phyloP scores from a whole-genome alignment of 805 yeast genomes.

The Kluyveromyces wickerhamii region DNA sequence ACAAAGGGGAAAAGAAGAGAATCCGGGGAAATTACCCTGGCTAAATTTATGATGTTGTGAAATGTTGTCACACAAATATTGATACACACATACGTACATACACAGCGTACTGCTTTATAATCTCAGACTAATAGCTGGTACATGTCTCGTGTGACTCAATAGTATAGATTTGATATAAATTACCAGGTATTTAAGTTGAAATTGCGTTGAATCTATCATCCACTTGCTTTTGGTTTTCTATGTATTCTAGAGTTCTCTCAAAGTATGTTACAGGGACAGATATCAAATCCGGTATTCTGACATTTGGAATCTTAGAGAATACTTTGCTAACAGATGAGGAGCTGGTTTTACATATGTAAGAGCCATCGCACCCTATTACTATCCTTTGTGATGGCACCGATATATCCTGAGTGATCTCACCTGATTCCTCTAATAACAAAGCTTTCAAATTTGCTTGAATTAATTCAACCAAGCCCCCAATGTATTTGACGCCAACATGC shows the following conservation, averaged over 20 bases:
- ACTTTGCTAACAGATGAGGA: conserved; percentile 11
- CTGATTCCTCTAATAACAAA: conserved; percentile 31
- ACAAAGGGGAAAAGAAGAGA: conserved; percentile 1
- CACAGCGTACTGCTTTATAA: too few species aligned
- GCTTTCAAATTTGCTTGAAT: conserved; percentile 52
- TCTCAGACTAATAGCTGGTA: too few species aligned
- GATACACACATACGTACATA: too few species aligned
- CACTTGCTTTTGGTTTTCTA: conserved; percentile 55
- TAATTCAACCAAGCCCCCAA: conserved; percentile 80
- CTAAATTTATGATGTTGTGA: too few species aligned
- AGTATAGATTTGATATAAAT: too few species aligned
- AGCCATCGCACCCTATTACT: conserved; percentile 25
- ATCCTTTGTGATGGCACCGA: conserved; percentile 4
- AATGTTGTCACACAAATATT: too few species aligned
- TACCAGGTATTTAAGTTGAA: conserved; percentile 11
- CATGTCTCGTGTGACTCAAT: too few species aligned
- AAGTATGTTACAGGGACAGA: conserved; percentile 41
- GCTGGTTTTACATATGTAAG: conserved; percentile 15
- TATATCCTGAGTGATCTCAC: conserved; percentile 9
- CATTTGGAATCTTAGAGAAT: conserved; percentile 27
- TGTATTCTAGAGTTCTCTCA: conserved; percentile 63
- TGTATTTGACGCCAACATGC: conserved; percentile 61
- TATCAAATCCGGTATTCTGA: conserved; percentile 23
- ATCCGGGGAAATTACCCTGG: conserved; percentile 5
- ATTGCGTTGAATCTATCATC: conserved; percentile 64